A percentile compares a stretch with the other conserved stretches of the same genome.
These are phyloP conservation scores for Penicillium decumbens DNA, from an alignment of 2,329 filamentous ascomycete species.

Conservation along the genomic window DNA sequence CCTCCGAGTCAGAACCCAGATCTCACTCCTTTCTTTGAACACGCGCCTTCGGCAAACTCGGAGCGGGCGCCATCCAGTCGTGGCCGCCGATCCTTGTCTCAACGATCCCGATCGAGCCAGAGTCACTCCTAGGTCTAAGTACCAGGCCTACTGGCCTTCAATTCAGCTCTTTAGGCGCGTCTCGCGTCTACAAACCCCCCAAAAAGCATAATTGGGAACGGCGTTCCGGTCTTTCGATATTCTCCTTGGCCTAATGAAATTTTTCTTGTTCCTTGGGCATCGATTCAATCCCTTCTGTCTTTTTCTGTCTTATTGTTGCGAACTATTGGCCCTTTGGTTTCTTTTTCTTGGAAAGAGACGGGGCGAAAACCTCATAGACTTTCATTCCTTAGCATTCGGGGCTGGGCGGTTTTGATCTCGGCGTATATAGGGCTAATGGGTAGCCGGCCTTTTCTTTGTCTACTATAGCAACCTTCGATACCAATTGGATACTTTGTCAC, in stretches of 20 bases:
- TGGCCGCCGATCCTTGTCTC: constrained; percentile 35
- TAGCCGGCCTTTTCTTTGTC: background rate
- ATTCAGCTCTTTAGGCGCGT: background rate
- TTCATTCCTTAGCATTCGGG: background rate
- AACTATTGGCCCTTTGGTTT: background rate
- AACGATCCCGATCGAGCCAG: constrained; percentile 35
- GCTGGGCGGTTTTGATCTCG: background rate
- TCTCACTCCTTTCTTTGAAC: constrained; percentile 43
- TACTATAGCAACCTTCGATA: background rate
- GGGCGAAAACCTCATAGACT: background rate
- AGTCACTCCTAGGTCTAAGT: constrained; percentile 26
- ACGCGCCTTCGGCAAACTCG: constrained; percentile 31
- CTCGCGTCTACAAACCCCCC: background rate
- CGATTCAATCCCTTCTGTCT: background rate
- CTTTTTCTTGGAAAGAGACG: background rate
- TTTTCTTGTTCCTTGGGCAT: background rate
- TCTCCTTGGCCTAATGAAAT: background rate
- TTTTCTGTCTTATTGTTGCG: background rate
- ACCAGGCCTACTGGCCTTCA: too few species aligned
- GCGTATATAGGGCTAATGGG: background rate
- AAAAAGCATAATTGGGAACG: background rate
- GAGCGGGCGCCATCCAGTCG: constrained; percentile 33
- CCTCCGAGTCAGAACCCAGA: constrained; percentile 48
- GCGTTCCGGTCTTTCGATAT: constrained; percentile 1
- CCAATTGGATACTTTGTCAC: background rate